Conservation (phyloP, 306 rosid genomes). For the Fragaria vesca region DNA sequence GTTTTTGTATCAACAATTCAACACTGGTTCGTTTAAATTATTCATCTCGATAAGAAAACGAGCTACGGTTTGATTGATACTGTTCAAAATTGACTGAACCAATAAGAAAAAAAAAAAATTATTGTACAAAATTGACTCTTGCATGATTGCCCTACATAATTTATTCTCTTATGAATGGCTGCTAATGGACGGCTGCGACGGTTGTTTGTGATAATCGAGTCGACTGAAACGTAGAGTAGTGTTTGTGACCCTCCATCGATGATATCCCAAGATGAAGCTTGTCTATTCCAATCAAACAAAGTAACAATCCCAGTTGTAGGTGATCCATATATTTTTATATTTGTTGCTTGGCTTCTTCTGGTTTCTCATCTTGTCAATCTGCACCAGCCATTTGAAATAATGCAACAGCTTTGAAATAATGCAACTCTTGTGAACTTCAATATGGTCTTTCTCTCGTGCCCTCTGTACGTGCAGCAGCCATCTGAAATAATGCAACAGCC, state of each 20-base stretch:
- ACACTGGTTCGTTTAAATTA: not conserved
- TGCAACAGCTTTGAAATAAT: not conserved
- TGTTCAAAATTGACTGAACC: not conserved
- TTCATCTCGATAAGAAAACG: not conserved
- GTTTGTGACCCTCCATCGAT: conserved; percentile 5
- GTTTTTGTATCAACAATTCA: not conserved
- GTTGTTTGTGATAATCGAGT: not conserved
- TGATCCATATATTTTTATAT: conserved; percentile 13
- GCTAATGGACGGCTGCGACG: not conserved
- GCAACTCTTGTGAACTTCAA: no score
- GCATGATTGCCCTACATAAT: not conserved
- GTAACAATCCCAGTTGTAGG: not conserved
- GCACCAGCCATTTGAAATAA: not conserved
- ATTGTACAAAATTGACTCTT: not conserved
- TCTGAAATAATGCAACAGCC: not conserved
- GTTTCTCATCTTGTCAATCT: conserved; percentile 37
- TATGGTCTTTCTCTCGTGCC: conserved; percentile 11
- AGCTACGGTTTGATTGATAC: no score
- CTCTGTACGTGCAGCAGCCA: not conserved
- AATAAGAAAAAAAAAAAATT: not conserved
- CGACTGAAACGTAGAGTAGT: conserved; percentile 6
- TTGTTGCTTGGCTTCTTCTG: conserved; percentile 40
- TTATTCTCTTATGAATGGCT: not conserved
- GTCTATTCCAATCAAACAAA: conserved; percentile 27
- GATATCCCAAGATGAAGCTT: conserved; percentile 22